These are phyloP conservation scores for Leccinum fallax DNA, from an alignment of 1,284 basidiomycete species.

Conservation along the genomic window DNA sequence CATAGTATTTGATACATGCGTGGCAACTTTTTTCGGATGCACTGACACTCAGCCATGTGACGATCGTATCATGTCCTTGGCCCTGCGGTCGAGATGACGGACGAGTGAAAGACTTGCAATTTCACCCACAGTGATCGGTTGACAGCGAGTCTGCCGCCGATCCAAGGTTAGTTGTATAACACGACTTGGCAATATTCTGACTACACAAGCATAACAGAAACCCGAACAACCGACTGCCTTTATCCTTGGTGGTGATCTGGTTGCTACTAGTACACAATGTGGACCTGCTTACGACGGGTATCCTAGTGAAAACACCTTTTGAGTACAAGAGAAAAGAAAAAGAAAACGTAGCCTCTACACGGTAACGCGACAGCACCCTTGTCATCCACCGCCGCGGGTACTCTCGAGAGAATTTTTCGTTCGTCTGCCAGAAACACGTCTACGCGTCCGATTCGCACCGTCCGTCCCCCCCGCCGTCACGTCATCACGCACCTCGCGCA, in stretches of 20 bases:
- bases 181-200: background rate
- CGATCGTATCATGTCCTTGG: too few species aligned
- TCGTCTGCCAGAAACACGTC: constrained; percentile 11
- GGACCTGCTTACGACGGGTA: background rate
- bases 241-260: background rate
- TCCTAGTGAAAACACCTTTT: background rate
- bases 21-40: background rate
- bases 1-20: background rate
- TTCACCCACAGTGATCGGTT: background rate
- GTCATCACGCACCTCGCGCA: constrained; percentile 14
- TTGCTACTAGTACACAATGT: background rate
- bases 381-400: background rate
- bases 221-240: too few species aligned
- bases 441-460: background rate
- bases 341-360: background rate
- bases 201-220: background rate
- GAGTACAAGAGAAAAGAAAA: background rate
- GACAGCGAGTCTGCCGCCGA: background rate
- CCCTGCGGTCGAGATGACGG: too few species aligned
- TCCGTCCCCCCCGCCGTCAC: background rate
- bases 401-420: constrained; percentile 17
- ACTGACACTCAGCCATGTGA: too few species aligned
- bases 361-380: background rate
- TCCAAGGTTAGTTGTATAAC: background rate
- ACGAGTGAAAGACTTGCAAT: too few species aligned